Percentiles rank a stretch among this genome's conserved stretches.
These are phyloP conservation scores for Auricularia cornea DNA, from an alignment of 768 basidiomycete species.

Conservation along the genomic window DNA sequence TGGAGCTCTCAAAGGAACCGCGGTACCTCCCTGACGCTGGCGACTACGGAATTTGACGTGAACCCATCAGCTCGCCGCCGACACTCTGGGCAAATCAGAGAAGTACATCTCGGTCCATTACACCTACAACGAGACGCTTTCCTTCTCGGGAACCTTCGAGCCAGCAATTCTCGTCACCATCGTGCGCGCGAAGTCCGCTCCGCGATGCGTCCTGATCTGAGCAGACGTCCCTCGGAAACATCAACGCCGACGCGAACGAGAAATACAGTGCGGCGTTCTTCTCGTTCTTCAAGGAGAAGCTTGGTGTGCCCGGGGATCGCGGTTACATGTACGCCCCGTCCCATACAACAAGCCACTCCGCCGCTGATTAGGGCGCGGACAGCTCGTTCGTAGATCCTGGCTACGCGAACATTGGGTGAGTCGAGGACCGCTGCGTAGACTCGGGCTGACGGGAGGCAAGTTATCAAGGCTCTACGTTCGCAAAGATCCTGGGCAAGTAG, in stretches of 20 bases:
- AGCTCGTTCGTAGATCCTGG: conserved; percentile 49
- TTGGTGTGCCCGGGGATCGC: conserved; percentile 41
- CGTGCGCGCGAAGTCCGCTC: conserved; percentile 32
- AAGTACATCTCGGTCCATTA: conserved; percentile 45
- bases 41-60: background rate
- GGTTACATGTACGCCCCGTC: conserved; percentile 47
- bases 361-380: background rate
- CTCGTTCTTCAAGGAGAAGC: conserved; percentile 43
- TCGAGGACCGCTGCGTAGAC: background rate
- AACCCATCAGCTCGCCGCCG: conserved; percentile 39
- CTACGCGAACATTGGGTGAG: conserved; percentile 39
- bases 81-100: conserved; percentile 48
- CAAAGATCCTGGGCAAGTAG: conserved; percentile 29
- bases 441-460: conserved; percentile 18
- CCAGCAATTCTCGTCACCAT: conserved; percentile 53
- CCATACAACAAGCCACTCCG: background rate
- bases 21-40: background rate
- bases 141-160: conserved; percentile 55
- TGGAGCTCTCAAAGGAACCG: conserved; percentile 51
- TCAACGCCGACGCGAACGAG: conserved; percentile 39
- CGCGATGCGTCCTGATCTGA: background rate
- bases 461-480: conserved; percentile 38
- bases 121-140: conserved; percentile 49
- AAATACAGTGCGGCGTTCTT: conserved; percentile 49
- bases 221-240: conserved; percentile 51